These are phyloP conservation scores for Wickerhamomyces rabaulensis DNA, from an alignment of 805 yeast species.

Conservation along the genomic window DNA sequence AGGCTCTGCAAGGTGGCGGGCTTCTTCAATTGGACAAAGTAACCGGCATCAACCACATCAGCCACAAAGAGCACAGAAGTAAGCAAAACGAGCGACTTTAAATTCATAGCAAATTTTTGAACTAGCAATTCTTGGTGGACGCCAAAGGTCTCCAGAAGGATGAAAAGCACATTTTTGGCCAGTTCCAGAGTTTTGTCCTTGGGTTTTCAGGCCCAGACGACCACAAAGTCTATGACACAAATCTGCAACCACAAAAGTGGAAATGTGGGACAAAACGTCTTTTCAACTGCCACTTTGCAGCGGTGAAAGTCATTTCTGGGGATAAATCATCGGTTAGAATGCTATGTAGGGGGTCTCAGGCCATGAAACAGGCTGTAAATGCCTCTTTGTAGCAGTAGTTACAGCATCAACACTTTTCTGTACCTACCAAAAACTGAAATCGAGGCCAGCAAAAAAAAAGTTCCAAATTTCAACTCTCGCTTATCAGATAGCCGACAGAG, in stretches of 20 bases:
- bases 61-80: not conserved
- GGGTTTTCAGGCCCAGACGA: too few species aligned
- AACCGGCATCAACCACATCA: constrained; percentile 11
- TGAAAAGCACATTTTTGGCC: too few species aligned
- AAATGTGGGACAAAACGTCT: too few species aligned
- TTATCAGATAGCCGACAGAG: not conserved
- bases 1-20: constrained; percentile 19
- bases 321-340: too few species aligned
- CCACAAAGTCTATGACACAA: not conserved
- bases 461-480: not conserved
- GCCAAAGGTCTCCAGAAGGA: not conserved
- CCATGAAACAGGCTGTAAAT: too few species aligned
- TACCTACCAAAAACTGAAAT: not conserved
- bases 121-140: not conserved
- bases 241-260: too few species aligned
- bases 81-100: not conserved
- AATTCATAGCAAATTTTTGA: constrained; percentile 1
- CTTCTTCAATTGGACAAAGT: constrained; percentile 22
- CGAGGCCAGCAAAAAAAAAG: not conserved
- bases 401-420: not conserved
- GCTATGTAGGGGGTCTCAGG: too few species aligned
- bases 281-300: not conserved
- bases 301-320: too few species aligned
- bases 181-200: too few species aligned
- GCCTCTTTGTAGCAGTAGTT: too few species aligned